Percentiles rank a stretch among this genome's conserved stretches.
Evolutionary conservation across 805 yeast species (phyloP).

Genomic region (Brettanomyces custersianus): DNA sequence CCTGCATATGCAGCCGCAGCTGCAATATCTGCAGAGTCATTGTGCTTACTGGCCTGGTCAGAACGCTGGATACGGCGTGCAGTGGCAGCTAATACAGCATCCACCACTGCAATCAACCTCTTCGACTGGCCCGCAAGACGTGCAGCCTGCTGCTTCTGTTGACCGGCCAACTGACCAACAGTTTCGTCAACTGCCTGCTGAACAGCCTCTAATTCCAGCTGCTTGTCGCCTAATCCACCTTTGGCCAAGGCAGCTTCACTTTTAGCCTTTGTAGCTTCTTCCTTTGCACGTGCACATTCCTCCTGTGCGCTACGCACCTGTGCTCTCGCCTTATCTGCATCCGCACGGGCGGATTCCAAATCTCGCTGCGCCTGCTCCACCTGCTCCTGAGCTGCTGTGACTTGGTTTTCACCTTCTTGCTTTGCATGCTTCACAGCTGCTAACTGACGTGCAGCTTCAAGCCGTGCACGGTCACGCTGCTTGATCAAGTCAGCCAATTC

Average conservation of each 20-base stretch:
- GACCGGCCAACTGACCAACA: constrained; percentile 45
- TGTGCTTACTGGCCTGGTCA: constrained; percentile 73
- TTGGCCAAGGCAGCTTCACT: too few relatives aligned
- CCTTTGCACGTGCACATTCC: constrained; percentile 15
- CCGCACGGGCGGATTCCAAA: constrained; percentile 38
- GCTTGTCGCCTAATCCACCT: too few relatives aligned
- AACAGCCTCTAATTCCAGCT: constrained; percentile 68
- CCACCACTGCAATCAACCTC: constrained; percentile 44
- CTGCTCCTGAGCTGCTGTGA: constrained; percentile 38
- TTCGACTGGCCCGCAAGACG: constrained; percentile 46
- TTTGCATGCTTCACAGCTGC: constrained; percentile 61
- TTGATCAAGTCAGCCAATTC: constrained; percentile 84
- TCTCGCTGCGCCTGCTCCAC: constrained; percentile 54
- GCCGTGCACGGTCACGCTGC: constrained; percentile 81
- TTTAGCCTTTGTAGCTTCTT: constrained; percentile 37
- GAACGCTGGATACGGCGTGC: constrained; percentile 67
- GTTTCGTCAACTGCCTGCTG: constrained; percentile 76
- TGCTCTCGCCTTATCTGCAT: constrained; percentile 22
- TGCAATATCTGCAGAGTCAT: too few relatives aligned
- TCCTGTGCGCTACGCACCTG: constrained; percentile 21
- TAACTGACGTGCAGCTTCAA: too few relatives aligned
- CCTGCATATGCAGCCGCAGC: constrained; percentile 62
- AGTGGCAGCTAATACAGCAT: constrained; percentile 62
- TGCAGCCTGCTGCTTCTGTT: constrained; percentile 37
- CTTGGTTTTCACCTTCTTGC: constrained; percentile 55